Percentiles rank a stretch among this genome's conserved stretches.
Evolutionary conservation across 345 rosid species (phyloP).

Genomic region (Excoecaria cochinchinensis): DNA sequence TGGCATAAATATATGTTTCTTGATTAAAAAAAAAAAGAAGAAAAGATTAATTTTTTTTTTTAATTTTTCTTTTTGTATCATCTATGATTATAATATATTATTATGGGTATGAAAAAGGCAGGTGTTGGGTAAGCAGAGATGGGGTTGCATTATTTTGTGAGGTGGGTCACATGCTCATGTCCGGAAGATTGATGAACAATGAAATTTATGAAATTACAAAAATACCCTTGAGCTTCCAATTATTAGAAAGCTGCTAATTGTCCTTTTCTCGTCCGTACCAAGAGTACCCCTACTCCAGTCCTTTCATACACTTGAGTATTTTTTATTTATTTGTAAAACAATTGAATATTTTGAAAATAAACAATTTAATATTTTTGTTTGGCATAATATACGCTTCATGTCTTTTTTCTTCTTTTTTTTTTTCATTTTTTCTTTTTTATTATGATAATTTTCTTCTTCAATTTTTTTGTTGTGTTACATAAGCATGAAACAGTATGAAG

Average conservation of each 20-base stretch:
- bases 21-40: background rate
- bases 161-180: conserved; percentile 62
- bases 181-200: conserved; percentile 28
- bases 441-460: no score
- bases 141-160: conserved; percentile 28
- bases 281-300: background rate
- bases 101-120: background rate
- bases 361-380: no score
- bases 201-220: background rate
- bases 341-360: no score
- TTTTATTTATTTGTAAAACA: background rate
- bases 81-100: background rate
- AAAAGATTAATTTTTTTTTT: background rate
- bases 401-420: background rate
- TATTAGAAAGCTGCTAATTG: conserved; percentile 2
- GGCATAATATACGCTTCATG: no score
- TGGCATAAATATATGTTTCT: background rate
- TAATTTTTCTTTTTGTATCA: background rate
- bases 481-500: no score
- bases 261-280: conserved; percentile 16
- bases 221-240: background rate
- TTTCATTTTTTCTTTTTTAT: background rate
- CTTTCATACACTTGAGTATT: background rate
- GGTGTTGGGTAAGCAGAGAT: conserved; percentile 22
- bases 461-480: background rate